Evolutionary conservation across 2,329 filamentous ascomycete genomes (phyloP).

Genomic region (Alternaria arborescens): DNA sequence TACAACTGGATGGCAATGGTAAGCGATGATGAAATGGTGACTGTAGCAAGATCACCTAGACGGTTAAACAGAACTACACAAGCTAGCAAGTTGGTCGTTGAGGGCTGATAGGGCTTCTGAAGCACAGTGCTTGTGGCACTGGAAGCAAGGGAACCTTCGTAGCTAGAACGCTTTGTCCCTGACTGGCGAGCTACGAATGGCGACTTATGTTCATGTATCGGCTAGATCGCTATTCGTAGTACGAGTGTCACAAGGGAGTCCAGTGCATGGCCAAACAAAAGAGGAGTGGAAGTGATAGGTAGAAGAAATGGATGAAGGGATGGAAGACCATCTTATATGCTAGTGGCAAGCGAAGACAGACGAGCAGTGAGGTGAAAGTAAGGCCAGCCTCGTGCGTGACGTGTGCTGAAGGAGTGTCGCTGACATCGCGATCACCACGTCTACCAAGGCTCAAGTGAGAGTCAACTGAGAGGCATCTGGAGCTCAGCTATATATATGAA

Average conservation of each 20-base stretch:
- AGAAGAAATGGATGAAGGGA: background rate
- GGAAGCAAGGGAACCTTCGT: background rate
- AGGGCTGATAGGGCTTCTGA: background rate
- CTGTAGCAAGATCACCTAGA: background rate
- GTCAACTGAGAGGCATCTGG: too few relatives aligned
- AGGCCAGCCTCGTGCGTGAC: background rate
- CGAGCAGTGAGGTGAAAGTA: conserved; percentile 1
- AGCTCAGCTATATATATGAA: background rate
- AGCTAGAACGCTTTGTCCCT: background rate
- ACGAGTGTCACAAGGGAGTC: background rate
- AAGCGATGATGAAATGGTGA: background rate
- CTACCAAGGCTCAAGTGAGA: background rate
- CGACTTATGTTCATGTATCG: background rate
- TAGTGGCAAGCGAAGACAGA: background rate
- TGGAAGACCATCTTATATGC: background rate
- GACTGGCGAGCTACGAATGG: background rate
- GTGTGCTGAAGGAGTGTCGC: background rate
- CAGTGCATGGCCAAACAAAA: background rate
- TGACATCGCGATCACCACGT: background rate
- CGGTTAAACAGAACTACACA: background rate
- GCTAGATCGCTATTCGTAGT: background rate
- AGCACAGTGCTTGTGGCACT: background rate
- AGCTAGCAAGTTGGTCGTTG: background rate
- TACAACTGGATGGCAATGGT: too few relatives aligned
- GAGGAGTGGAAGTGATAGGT: background rate